Evolutionary conservation across 2,329 filamentous ascomycete species (phyloP), one percentile per base, ranked within the genome.

Genomic region (Nothophoma quercina): DNA sequence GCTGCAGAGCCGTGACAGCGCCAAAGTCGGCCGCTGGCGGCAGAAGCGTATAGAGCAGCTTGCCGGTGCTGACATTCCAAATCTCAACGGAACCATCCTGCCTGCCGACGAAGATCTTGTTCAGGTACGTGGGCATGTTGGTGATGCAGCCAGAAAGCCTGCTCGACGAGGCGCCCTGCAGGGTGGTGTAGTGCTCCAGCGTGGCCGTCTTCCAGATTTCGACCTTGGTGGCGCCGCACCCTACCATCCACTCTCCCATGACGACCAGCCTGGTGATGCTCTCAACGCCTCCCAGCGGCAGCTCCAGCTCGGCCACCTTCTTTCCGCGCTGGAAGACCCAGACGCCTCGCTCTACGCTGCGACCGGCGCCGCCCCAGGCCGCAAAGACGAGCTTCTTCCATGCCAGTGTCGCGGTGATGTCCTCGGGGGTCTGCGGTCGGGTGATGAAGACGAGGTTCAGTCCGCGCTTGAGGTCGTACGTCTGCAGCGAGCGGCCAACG

Each of bases 281-380:
- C 70, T 95, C 85, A 39, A 83, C 75, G 19, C 88, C 77, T 57
- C 87, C 86, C 9, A 76, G 67, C 2, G 91, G 90, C 12, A 88
- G 76, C 55, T 88, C 82, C 25, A 99, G 78, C 69, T 95, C 88
- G 35, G 81, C 89, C 16, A 91, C 81, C 74, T 90, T 91, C 78
- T 91, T 93, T 51, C 95, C 95, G 63, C 95, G 84, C 79, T 96
- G 91, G 77, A 93, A 97, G 2, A 96, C 81, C 91, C 93, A 98
- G 35, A 98, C 74, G 3, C 93, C 93, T 55, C 88, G 83, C 7
- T 78, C 35, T 19, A 82, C 79, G 21, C 79, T 77, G 49, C 79
- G 69, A 5, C 75, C 76, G 9, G 77, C 69, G 53, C 87, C 86
- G 19, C 91, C 92, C 90, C 92, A 98, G 56, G 95, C 93, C n/a